A percentile compares a stretch with the other conserved stretches of the same genome.
phyloP scores from a whole-genome alignment of 2,329 filamentous ascomycete genomes.

The Botryotinia convoluta region DNA sequence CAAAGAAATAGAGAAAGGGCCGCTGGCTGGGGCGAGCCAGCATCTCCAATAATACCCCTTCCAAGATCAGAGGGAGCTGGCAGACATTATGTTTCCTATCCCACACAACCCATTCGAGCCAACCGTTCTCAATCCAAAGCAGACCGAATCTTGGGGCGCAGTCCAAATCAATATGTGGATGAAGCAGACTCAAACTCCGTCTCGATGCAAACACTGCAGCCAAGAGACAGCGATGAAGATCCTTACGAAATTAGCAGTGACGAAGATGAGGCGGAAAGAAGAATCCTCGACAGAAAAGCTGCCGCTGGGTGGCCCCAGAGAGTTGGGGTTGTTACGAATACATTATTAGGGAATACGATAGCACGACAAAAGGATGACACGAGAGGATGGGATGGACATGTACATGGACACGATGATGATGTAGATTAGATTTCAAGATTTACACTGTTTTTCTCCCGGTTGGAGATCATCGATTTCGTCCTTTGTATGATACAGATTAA shows the following conservation, averaged over 20 bases:
- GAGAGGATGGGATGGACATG: slow-evolving; percentile 32
- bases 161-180: slow-evolving; percentile 35
- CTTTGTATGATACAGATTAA: background rate
- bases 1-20: slow-evolving; percentile 62
- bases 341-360: slow-evolving; percentile 36
- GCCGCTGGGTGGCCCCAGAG: slow-evolving; percentile 34
- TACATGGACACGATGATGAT: slow-evolving; percentile 26
- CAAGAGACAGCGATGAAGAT: slow-evolving; percentile 30
- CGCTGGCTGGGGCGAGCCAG: slow-evolving; percentile 60
- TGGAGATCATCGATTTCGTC: background rate
- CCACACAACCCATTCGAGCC: slow-evolving; percentile 15
- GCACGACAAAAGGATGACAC: slow-evolving; percentile 35
- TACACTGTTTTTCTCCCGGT: background rate
- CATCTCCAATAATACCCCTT: slow-evolving; percentile 23
- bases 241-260: slow-evolving; percentile 37
- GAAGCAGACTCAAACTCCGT: slow-evolving; percentile 27
- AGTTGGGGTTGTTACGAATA: slow-evolving; percentile 37
- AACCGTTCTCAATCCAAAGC: slow-evolving; percentile 37
- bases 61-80: slow-evolving; percentile 30
- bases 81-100: slow-evolving; percentile 35
- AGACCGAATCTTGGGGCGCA: slow-evolving; percentile 39
- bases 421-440: slow-evolving; percentile 9
- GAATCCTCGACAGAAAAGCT: slow-evolving; percentile 29
- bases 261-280: slow-evolving; percentile 33
- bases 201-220: slow-evolving; percentile 35